Base-by-base conservation (phyloP, 2,329 filamentous ascomycete genomes). In the Hymenoscyphus albidus region DNA sequence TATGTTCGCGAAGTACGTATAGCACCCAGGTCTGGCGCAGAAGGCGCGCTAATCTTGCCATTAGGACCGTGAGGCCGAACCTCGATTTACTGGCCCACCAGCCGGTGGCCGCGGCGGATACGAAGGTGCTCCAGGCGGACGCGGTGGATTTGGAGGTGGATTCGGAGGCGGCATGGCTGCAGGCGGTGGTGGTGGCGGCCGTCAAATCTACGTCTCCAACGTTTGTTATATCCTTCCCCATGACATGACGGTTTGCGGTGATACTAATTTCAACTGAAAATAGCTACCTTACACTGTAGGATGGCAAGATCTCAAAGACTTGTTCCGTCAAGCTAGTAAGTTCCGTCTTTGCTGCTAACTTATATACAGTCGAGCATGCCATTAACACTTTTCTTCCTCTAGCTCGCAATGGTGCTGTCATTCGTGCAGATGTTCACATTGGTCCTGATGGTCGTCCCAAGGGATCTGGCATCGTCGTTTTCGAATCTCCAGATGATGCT, bases 301-400 rank as follows among this genome's bases (percentile, higher is more conserved):
- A 77, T 99, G 95, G 95, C 95, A 99, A 81, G 95, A 99, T 79
- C 82, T 99, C 72, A 99, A 99, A 82, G 95, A 99, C 79, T 85
- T 99, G 71, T 99, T 99, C 85, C 91, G 95, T 76, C 93, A 97
- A 85, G 93, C 95, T 80, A 92, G 93, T 97, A 84, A 85, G 92
- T 83, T 60, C 67, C 66, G 63, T 65, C 70, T 63, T 61, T 66
- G 64, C 65, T 63, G 67, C 73, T 73, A 70, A 73, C 69, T 61
- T 64, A 59, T 14, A 67, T 40, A 65, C 64, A 69, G 65, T 64
- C 62, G 59, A 48, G 59, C 54, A n/a, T 66, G 59, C 65, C 67
- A 70, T 73, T 72, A 59, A 70, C 68, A 62, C 22, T 64, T 67
- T 61, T 32, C 65, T 32, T 67, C 13, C 48, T 68, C 35, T 74